phyloP scores from a whole-genome alignment of 805 yeast genomes.

The Torulaspora microellipsoides region DNA sequence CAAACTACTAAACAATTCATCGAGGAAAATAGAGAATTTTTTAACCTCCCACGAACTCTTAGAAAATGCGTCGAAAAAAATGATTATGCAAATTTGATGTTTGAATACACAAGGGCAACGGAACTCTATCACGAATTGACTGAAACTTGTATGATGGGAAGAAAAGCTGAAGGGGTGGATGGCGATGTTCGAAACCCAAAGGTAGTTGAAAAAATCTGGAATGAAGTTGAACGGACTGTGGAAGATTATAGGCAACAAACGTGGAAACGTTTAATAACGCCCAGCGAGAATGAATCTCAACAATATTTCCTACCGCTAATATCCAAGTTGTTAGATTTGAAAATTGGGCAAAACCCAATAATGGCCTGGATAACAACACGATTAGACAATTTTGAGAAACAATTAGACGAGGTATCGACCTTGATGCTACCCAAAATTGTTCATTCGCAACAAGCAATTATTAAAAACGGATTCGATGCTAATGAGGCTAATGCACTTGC shows the following conservation, averaged over 20 bases:
- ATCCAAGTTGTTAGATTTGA: slow-evolving; percentile 56
- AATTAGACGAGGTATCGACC: slow-evolving; percentile 40
- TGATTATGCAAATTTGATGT: slow-evolving; percentile 54
- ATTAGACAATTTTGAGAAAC: slow-evolving; percentile 37
- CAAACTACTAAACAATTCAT: slow-evolving; percentile 47
- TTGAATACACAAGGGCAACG: slow-evolving; percentile 53
- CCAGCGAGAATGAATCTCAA: slow-evolving; percentile 21
- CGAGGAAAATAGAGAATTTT: slow-evolving; percentile 47
- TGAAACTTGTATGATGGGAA: slow-evolving; percentile 8
- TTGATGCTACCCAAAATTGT: slow-evolving; percentile 40
- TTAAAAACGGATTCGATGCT: slow-evolving; percentile 23
- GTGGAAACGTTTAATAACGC: slow-evolving; percentile 44
- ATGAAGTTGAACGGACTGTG: slow-evolving; percentile 49
- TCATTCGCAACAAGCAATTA: slow-evolving; percentile 39
- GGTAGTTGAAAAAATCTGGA: slow-evolving; percentile 52
- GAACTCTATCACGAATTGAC: slow-evolving; percentile 23
- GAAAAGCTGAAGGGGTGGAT: slow-evolving; percentile 25
- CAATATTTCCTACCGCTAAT: slow-evolving; percentile 41
- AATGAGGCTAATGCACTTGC: slow-evolving; percentile 13
- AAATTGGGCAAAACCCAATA: slow-evolving; percentile 61
- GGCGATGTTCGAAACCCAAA: slow-evolving; percentile 23
- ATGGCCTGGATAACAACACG: slow-evolving; percentile 55
- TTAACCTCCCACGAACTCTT: slow-evolving; percentile 54
- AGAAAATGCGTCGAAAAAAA: slow-evolving; percentile 40
- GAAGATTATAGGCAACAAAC: slow-evolving; percentile 48